Percentiles rank a stretch among this genome's conserved stretches.
Evolutionary conservation across 768 basidiomycete genomes (phyloP).

Genomic region (Russula vinacea): DNA sequence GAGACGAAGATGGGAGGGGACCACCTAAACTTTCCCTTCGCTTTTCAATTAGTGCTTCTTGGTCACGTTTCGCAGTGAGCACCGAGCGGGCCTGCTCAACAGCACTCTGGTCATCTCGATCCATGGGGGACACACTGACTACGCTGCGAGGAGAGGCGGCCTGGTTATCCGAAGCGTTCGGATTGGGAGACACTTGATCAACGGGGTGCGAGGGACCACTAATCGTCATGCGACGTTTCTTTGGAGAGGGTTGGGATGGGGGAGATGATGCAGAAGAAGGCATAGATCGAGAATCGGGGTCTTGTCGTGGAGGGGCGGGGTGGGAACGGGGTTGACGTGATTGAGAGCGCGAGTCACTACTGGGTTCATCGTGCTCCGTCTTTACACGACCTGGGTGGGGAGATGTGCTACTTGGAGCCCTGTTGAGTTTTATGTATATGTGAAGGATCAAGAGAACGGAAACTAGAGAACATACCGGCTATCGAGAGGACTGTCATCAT

Average conservation of each 20-base stretch:
- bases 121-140: slow-evolving; percentile 52
- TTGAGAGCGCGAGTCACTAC: slow-evolving; percentile 39
- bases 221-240: slow-evolving; percentile 71
- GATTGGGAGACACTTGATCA: slow-evolving; percentile 49
- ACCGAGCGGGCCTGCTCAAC: slow-evolving; percentile 63
- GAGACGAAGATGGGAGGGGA: slow-evolving; percentile 30
- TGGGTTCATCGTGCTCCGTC: slow-evolving; percentile 58
- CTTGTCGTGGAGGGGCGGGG: slow-evolving; percentile 12
- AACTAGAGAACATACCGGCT: slow-evolving; percentile 30
- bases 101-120: slow-evolving; percentile 55
- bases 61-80: slow-evolving; percentile 64
- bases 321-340: slow-evolving; percentile 19
- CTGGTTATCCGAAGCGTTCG: slow-evolving; percentile 37
- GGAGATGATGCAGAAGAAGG: slow-evolving; percentile 25
- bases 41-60: slow-evolving; percentile 68
- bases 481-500: slow-evolving; percentile 21
- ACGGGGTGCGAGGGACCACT: slow-evolving; percentile 56
- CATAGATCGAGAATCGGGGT: slow-evolving; percentile 22
- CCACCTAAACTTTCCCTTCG: slow-evolving; percentile 58
- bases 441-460: slow-evolving; percentile 18
- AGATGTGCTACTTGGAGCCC: slow-evolving; percentile 38
- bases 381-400: slow-evolving; percentile 54
- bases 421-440: slow-evolving; percentile 24
- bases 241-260: slow-evolving; percentile 36
- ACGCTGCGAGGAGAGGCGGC: slow-evolving; percentile 66